Evolutionary conservation across 257 asterid genomes (phyloP), one percentile per base, ranked within the genome.

Genomic region (Echium plantagineum): DNA sequence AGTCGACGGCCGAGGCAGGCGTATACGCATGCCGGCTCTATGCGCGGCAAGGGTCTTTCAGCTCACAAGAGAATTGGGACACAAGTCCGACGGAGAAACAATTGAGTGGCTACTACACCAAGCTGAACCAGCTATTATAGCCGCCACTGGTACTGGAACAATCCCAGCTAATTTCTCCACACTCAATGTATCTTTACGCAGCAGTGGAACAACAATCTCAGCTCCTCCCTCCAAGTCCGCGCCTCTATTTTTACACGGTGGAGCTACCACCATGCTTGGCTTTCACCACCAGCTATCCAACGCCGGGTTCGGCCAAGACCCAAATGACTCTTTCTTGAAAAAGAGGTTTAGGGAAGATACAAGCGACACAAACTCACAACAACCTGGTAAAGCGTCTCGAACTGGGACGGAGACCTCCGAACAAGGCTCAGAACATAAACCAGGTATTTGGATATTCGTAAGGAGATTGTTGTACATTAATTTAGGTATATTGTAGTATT

Each of bases 191-290:
- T 90, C 97, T 7, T 51, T 90, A 5, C 85, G 97, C 55, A 83
- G 94, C 72, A 83, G 94, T 67, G 94, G 97, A 63, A 81, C 96
- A 59, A 87, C 97, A 60, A 83, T 85, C 71, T 90, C 97, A 2
- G 96, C 95, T 15, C 96, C 95, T 8, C 81, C 89, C 3, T 85
- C 96, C 0, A 87, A 90, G 54, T 83, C 94, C 0, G 83, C 94
- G 0, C 96, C 97, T 0, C 83, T 90, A 63, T 90, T 85, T 78
- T 61, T 86, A 15, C 78, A 76, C 69, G 96, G 97, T 38, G 94
- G 90, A 10, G 75, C 85, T 55, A 21, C 83, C 63, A 81, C 89
- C 8, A 87, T 90, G 97, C 79, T 87, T 42, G 96, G 94, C 2
- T 90, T 84, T 69, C 97, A 86, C 70, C 94, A 78, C 70, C 97